A percentile compares a stretch with the other conserved stretches of the same genome.
Conservation (phyloP, 1,284 basidiomycete species). For the Sporisorium sorghi region DNA sequence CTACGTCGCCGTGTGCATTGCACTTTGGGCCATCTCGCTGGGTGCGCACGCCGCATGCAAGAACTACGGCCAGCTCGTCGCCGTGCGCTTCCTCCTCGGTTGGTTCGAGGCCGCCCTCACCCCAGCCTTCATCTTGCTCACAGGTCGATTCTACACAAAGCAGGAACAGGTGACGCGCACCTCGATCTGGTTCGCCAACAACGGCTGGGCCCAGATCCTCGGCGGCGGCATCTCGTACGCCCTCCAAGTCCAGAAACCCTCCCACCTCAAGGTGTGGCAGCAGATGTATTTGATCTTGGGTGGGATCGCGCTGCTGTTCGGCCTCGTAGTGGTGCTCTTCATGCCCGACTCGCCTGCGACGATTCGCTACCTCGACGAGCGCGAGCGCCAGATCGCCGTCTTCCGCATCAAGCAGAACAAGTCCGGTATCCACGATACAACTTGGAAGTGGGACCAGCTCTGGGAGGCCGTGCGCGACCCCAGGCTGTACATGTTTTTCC, state of each 20-base stretch:
- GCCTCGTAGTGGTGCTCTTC: conserved; percentile 47
- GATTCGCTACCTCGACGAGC: conserved; percentile 69
- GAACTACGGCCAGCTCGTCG: conserved; percentile 58
- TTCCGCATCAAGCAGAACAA: conserved; percentile 74
- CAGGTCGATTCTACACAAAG: conserved; percentile 58
- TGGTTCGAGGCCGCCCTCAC: conserved; percentile 60
- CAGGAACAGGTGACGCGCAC: conserved; percentile 55
- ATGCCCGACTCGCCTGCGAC: conserved; percentile 57
- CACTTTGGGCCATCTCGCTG: conserved; percentile 71
- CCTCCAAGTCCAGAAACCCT: conserved; percentile 44
- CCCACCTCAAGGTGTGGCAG: conserved; percentile 53
- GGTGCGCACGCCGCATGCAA: conserved; percentile 58
- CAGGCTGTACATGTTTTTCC: conserved; percentile 66
- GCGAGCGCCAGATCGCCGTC: conserved; percentile 74
- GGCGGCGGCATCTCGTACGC: conserved; percentile 60
- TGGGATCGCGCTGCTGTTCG: conserved; percentile 52
- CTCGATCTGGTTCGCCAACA: conserved; percentile 58
- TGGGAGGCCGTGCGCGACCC: conserved; percentile 73
- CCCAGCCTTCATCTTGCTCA: conserved; percentile 58
- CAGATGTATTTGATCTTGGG: conserved; percentile 64
- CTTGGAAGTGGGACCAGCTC: conserved; percentile 73
- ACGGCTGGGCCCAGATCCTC: conserved; percentile 63
- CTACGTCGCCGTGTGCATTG: conserved; percentile 46
- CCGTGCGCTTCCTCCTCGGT: conserved; percentile 65
- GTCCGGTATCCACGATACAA: conserved; percentile 74